These are phyloP conservation scores for Paragyromitra xinjiangensis DNA, from an alignment of 495 filamentous ascomycete genomes.

Conservation along the genomic window DNA sequence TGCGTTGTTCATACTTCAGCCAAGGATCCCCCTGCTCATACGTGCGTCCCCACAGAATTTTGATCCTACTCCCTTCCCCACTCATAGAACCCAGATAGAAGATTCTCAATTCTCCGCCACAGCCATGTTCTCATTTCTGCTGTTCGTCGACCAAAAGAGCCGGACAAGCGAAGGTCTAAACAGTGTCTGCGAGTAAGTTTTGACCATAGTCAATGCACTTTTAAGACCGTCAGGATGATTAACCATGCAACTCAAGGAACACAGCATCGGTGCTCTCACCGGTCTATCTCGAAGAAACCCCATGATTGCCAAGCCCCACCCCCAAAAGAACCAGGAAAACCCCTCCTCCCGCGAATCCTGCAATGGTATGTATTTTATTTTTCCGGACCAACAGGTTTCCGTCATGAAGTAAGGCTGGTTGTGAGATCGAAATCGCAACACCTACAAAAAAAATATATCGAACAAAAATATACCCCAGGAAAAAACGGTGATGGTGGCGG, in stretches of 20 bases:
- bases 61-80: slow-evolving; percentile 25
- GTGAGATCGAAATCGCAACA: slow-evolving; percentile 25
- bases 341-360: slow-evolving; percentile 1
- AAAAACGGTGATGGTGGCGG: slow-evolving; percentile 41
- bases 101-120: slow-evolving; percentile 51
- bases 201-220: slow-evolving; percentile 17
- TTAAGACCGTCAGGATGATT: slow-evolving; percentile 12
- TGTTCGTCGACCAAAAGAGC: background rate
- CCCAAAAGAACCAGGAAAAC: slow-evolving; percentile 6
- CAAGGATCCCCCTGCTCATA: slow-evolving; percentile 47
- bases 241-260: slow-evolving; percentile 14
- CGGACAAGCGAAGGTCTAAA: background rate
- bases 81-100: slow-evolving; percentile 47
- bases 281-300: slow-evolving; percentile 13
- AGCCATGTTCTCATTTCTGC: slow-evolving; percentile 16
- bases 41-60: slow-evolving; percentile 34
- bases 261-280: slow-evolving; percentile 30
- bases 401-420: background rate
- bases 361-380: slow-evolving; percentile 9
- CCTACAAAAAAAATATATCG: slow-evolving; percentile 27
- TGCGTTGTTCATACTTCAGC: slow-evolving; percentile 47
- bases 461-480: slow-evolving; percentile 34
- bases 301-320: slow-evolving; percentile 12
- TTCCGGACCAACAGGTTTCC: slow-evolving; percentile 3
- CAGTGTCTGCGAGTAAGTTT: slow-evolving; percentile 13